Percentiles rank a stretch among this genome's conserved stretches.
phyloP scores from a whole-genome alignment of 2,329 filamentous ascomycete genomes.

The Penicillium sp. region DNA sequence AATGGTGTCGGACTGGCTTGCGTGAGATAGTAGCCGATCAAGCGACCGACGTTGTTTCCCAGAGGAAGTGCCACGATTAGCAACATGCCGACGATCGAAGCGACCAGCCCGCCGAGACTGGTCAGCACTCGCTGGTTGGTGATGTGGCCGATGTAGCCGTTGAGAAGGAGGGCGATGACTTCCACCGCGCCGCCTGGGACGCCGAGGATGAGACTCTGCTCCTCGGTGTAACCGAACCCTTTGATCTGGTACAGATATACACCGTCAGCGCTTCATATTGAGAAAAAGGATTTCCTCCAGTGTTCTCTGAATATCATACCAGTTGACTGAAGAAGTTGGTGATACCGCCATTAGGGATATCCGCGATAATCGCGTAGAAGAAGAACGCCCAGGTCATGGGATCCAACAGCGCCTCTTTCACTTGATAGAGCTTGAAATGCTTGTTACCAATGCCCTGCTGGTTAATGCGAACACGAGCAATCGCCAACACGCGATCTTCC shows the following conservation, averaged over 20 bases:
- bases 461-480: conserved; percentile 72
- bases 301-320: conserved; percentile 25
- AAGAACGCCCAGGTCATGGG: conserved; percentile 63
- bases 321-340: conserved; percentile 64
- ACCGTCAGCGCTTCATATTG: background rate
- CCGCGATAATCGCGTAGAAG: conserved; percentile 57
- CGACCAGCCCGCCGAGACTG: conserved; percentile 53
- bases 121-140: conserved; percentile 60
- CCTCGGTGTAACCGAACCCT: conserved; percentile 64
- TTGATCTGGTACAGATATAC: conserved; percentile 46
- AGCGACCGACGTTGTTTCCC: conserved; percentile 57
- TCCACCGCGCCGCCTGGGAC: conserved; percentile 67
- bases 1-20: conserved; percentile 62
- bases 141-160: conserved; percentile 59
- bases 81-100: conserved; percentile 61
- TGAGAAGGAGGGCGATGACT: conserved; percentile 58
- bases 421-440: conserved; percentile 68
- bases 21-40: conserved; percentile 68
- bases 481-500: conserved; percentile 65
- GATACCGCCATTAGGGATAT: conserved; percentile 62
- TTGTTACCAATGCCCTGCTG: conserved; percentile 73
- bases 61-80: conserved; percentile 65
- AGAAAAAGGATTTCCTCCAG: too few species aligned
- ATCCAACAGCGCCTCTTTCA: conserved; percentile 59
- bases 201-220: conserved; percentile 63